A percentile compares a stretch with the other conserved stretches of the same genome.
These are phyloP conservation scores for Mycena metata DNA, from an alignment of 768 basidiomycete genomes.

Conservation along the genomic window DNA sequence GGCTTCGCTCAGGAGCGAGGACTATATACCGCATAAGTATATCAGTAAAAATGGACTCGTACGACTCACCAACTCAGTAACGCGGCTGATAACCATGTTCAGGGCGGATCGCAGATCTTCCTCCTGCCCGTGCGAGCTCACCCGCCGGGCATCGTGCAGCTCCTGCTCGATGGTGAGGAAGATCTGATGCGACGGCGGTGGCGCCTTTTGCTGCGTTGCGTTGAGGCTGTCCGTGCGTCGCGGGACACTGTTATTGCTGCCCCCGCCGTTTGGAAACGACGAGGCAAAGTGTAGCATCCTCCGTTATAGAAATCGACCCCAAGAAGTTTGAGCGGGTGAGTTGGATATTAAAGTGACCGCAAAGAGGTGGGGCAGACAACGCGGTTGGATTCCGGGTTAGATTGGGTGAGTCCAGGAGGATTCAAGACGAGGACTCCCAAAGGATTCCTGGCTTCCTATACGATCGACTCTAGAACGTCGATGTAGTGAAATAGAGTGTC, in stretches of 20 bases:
- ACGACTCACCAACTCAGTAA: slow-evolving; percentile 73
- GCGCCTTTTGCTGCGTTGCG: slow-evolving; percentile 61
- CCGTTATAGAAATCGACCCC: neutral
- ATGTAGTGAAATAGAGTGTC: neutral
- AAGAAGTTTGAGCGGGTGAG: neutral
- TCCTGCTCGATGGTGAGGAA: slow-evolving; percentile 78
- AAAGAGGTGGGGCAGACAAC: neutral
- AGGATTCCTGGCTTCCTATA: no score
- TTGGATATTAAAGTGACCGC: no score
- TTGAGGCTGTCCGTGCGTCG: slow-evolving; percentile 52
- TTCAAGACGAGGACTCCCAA: no score
- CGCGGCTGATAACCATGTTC: slow-evolving; percentile 75
- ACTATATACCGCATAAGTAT: slow-evolving; percentile 50
- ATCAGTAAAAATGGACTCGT: neutral
- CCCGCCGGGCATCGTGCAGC: slow-evolving; percentile 76
- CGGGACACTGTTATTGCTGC: slow-evolving; percentile 30
- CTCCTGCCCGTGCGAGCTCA: slow-evolving; percentile 80
- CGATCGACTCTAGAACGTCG: neutral
- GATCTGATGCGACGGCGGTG: slow-evolving; percentile 54
- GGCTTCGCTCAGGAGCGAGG: slow-evolving; percentile 73
- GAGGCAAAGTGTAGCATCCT: slow-evolving; percentile 32
- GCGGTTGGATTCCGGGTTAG: neutral
- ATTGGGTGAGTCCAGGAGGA: no score
- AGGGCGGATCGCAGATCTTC: slow-evolving; percentile 81
- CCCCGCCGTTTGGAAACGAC: slow-evolving; percentile 19